Evolutionary conservation across 2,329 filamentous ascomycete species (phyloP).

Genomic region (Botrytis porri): DNA sequence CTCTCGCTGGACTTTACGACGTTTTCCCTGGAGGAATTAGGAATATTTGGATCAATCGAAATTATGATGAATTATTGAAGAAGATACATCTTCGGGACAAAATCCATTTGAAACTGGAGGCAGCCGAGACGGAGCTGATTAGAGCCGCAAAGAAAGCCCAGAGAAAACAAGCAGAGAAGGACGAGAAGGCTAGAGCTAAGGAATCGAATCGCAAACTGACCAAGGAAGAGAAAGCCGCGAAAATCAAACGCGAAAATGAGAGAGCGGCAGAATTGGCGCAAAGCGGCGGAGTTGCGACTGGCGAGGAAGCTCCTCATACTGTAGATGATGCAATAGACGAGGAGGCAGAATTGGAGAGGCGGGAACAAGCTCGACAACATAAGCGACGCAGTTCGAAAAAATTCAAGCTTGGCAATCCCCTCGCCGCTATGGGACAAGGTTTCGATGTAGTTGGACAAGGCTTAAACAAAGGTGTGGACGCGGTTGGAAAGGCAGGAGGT

Average conservation of each 20-base stretch:
- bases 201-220: slow-evolving; percentile 40
- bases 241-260: slow-evolving; percentile 39
- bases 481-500: slow-evolving; percentile 40
- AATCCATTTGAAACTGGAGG: slow-evolving; percentile 70
- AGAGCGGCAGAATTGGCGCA: slow-evolving; percentile 45
- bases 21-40: slow-evolving; percentile 93
- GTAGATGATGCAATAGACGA: slow-evolving; percentile 48
- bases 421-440: slow-evolving; percentile 34
- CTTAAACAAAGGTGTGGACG: slow-evolving; percentile 33
- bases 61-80: slow-evolving; percentile 76
- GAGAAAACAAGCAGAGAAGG: slow-evolving; percentile 53
- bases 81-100: slow-evolving; percentile 76
- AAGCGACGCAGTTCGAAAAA: slow-evolving; percentile 22
- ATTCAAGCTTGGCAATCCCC: slow-evolving; percentile 31
- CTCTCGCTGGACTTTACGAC: slow-evolving; percentile 81
- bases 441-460: slow-evolving; percentile 33
- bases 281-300: slow-evolving; percentile 50
- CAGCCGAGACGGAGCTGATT: slow-evolving; percentile 81
- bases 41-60: slow-evolving; percentile 95
- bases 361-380: slow-evolving; percentile 21
- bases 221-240: slow-evolving; percentile 39
- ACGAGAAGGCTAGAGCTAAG: slow-evolving; percentile 49
- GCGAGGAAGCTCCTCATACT: slow-evolving; percentile 53
- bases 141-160: slow-evolving; percentile 75
- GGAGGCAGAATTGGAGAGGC: slow-evolving; percentile 29